Conservation (phyloP, 192 early-diverging fungal species). For the Pecoramyces ruminantium region DNA sequence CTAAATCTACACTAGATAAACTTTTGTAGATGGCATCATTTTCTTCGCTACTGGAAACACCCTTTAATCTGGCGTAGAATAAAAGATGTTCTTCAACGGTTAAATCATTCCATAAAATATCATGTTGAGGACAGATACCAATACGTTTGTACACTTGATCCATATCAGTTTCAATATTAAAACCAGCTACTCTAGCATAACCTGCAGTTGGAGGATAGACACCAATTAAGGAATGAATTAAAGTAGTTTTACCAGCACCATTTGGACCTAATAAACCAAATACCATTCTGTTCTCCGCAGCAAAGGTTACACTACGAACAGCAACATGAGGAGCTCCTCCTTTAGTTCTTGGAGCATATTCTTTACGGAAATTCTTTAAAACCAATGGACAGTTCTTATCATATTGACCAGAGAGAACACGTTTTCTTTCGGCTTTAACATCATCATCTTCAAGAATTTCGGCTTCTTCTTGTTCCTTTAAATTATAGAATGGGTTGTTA, state of each 20-base stretch:
- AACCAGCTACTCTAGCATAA: slow-evolving; percentile 6
- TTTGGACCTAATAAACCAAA: slow-evolving; percentile 4
- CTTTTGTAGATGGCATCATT: too few species aligned
- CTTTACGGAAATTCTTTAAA: slow-evolving; percentile 7
- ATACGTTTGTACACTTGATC: not conserved
- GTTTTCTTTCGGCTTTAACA: slow-evolving; percentile 7
- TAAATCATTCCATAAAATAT: slow-evolving; percentile 19
- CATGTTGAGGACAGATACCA: slow-evolving; percentile 23
- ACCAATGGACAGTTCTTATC: slow-evolving; percentile 10
- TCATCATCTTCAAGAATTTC: slow-evolving; percentile 9
- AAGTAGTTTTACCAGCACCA: slow-evolving; percentile 22
- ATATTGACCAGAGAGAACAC: slow-evolving; percentile 3
- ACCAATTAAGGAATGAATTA: slow-evolving; percentile 16
- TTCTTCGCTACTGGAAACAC: slow-evolving; percentile 6
- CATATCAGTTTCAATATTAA: slow-evolving; percentile 4
- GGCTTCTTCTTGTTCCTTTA: too few species aligned
- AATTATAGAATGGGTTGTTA: too few species aligned
- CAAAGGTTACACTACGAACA: too few species aligned
- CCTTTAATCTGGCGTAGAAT: slow-evolving; percentile 16
- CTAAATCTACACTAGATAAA: too few species aligned
- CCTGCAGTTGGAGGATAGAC: slow-evolving; percentile 8
- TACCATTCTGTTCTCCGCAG: not conserved
- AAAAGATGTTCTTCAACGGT: slow-evolving; percentile 20
- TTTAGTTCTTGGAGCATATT: slow-evolving; percentile 2
- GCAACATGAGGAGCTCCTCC: not conserved